A percentile compares a stretch with the other conserved stretches of the same genome.
Evolutionary conservation across 495 filamentous ascomycete genomes (phyloP).

Genomic region (Penicilliopsis zonata): DNA sequence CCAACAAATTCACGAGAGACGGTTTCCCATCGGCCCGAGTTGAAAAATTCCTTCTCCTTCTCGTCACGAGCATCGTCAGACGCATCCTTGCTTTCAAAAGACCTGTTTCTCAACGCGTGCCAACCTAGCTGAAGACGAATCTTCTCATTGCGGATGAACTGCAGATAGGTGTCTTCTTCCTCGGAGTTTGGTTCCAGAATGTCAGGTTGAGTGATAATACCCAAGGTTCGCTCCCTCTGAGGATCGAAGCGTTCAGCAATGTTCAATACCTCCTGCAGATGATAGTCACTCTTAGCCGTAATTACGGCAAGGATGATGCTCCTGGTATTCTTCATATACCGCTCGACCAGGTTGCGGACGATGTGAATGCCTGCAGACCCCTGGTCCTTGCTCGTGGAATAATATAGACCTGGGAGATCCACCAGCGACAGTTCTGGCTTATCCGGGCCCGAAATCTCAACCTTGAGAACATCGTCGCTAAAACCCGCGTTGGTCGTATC

Average conservation of each 20-base stretch:
- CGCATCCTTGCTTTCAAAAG: conserved; percentile 16
- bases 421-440: conserved; percentile 53
- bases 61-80: conserved; percentile 16
- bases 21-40: conserved; percentile 21
- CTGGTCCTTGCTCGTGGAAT: conserved; percentile 25
- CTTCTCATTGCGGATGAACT: conserved; percentile 48
- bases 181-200: conserved; percentile 18
- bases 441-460: conserved; percentile 49
- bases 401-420: conserved; percentile 52
- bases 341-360: conserved; percentile 37
- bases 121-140: conserved; percentile 52
- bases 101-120: conserved; percentile 55
- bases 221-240: conserved; percentile 35
- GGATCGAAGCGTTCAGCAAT: conserved; percentile 29
- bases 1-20: conserved; percentile 16
- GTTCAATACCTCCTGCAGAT: conserved; percentile 37
- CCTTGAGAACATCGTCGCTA: conserved; percentile 47
- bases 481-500: conserved; percentile 24
- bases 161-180: conserved; percentile 37
- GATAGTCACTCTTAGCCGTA: conserved; percentile 35
- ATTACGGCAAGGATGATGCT: conserved; percentile 57
- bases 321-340: conserved; percentile 44
- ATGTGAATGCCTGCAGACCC: conserved; percentile 20
- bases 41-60: conserved; percentile 21
- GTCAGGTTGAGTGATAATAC: conserved; percentile 39